These are phyloP conservation scores for Euclidium syriacum DNA, from an alignment of 345 rosid species.

Conservation along the genomic window DNA sequence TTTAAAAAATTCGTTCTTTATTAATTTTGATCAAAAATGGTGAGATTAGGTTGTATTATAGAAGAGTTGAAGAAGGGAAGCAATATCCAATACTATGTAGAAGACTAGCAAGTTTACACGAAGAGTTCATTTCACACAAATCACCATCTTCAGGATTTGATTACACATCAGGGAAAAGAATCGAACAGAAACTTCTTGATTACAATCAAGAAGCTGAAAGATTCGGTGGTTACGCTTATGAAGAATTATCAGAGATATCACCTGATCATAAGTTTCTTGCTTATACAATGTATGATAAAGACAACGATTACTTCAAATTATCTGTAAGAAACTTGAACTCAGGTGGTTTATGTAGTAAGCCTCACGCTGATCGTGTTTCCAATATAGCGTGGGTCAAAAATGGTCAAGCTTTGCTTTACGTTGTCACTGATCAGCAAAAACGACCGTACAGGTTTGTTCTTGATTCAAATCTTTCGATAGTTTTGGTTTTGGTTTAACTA, in stretches of 20 bases:
- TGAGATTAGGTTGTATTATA: slow-evolving; percentile 86
- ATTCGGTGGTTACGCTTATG: slow-evolving; percentile 97
- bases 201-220: slow-evolving; percentile 93
- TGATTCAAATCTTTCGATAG: too few species aligned
- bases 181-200: slow-evolving; percentile 94
- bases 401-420: slow-evolving; percentile 84
- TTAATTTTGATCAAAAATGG: too few species aligned
- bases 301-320: slow-evolving; percentile 69
- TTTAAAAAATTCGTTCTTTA: too few species aligned
- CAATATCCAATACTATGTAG: slow-evolving; percentile 80
- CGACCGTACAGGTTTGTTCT: slow-evolving; percentile 62
- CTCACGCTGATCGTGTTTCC: slow-evolving; percentile 79
- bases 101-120: slow-evolving; percentile 67
- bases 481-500: slow-evolving; percentile 3
- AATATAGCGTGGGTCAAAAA: slow-evolving; percentile 87
- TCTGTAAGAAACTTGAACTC: slow-evolving; percentile 85
- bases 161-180: slow-evolving; percentile 75
- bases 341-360: slow-evolving; percentile 87
- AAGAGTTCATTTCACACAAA: slow-evolving; percentile 72
- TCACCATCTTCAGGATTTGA: slow-evolving; percentile 82
- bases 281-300: slow-evolving; percentile 97
- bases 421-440: slow-evolving; percentile 73
- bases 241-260: slow-evolving; percentile 87
- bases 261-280: slow-evolving; percentile 92
- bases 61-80: slow-evolving; percentile 91